These are phyloP conservation scores for Nicotiana otophora DNA, from an alignment of 257 asterid species.

Conservation along the genomic window DNA sequence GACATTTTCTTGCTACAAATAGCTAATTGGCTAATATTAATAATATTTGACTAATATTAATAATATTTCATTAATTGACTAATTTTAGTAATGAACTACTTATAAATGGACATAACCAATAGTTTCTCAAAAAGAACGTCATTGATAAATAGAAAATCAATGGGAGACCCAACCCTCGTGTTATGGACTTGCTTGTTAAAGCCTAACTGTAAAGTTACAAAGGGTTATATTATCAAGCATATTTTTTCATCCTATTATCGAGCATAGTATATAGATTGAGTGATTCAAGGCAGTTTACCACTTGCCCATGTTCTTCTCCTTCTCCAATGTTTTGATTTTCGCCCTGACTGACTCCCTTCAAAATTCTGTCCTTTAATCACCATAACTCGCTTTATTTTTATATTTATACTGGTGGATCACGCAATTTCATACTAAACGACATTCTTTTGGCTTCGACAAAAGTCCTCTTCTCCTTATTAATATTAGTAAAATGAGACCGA, in stretches of 20 bases:
- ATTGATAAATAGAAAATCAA: too few species aligned
- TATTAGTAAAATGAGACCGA: too few species aligned
- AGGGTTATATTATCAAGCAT: neutral
- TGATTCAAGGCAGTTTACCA: constrained; percentile 26
- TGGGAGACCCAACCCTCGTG: constrained; percentile 49
- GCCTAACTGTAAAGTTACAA: constrained; percentile 21
- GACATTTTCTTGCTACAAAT: too few species aligned
- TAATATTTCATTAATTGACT: too few species aligned
- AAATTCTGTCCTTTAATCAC: constrained; percentile 11
- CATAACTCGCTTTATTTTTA: neutral
- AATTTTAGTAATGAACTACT: too few species aligned
- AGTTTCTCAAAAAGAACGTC: too few species aligned
- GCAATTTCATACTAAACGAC: neutral
- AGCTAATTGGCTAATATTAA: too few species aligned
- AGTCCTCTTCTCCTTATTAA: too few species aligned
- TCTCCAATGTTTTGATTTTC: constrained; percentile 19
- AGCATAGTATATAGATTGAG: constrained; percentile 9
- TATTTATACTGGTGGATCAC: too few species aligned
- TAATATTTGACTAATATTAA: too few species aligned
- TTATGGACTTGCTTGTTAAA: constrained; percentile 25
- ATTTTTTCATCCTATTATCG: neutral
- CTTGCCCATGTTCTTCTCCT: constrained; percentile 26
- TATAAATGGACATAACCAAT: too few species aligned
- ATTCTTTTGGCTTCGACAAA: neutral
- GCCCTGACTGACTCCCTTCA: neutral